phyloP scores from a whole-genome alignment of 805 yeast species.

The Sugiyamaella marilandica region DNA sequence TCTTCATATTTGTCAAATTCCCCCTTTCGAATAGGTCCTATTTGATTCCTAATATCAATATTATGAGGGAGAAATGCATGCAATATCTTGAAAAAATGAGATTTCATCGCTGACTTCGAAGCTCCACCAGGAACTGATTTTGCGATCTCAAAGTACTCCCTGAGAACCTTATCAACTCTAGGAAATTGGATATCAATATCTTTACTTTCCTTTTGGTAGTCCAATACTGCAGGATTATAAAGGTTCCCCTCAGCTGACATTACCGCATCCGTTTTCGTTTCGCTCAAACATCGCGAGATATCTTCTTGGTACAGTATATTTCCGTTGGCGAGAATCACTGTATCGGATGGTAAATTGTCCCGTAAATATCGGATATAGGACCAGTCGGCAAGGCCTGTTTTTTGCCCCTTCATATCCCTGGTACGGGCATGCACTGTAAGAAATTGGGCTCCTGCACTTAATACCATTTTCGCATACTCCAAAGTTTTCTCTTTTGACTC shows the following conservation, averaged over 20 bases:
- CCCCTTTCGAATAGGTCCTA: constrained; percentile 52
- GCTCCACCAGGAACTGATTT: constrained; percentile 60
- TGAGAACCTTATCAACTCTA: constrained; percentile 71
- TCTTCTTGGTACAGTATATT: constrained; percentile 89
- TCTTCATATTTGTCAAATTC: constrained; percentile 48
- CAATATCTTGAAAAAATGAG: constrained; percentile 83
- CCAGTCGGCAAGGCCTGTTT: constrained; percentile 96
- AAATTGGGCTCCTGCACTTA: constrained; percentile 92
- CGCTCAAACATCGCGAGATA: constrained; percentile 59
- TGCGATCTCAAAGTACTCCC: constrained; percentile 87
- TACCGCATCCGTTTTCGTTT: constrained; percentile 76
- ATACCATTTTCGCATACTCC: constrained; percentile 81
- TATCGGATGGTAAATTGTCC: constrained; percentile 72
- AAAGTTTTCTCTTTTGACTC: constrained; percentile 79
- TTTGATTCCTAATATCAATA: constrained; percentile 68
- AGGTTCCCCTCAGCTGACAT: constrained; percentile 97
- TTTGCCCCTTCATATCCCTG: constrained; percentile 96
- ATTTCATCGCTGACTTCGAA: constrained; percentile 77
- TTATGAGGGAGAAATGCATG: constrained; percentile 75
- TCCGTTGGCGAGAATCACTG: constrained; percentile 92
- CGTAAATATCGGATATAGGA: constrained; percentile 63
- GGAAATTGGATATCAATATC: constrained; percentile 69
- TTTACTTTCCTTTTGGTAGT: constrained; percentile 29
- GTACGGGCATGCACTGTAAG: constrained; percentile 93
- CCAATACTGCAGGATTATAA: constrained; percentile 87